Evolutionary conservation across 2,329 filamentous ascomycete species (phyloP).

Genomic region (Alternaria ethzedia): DNA sequence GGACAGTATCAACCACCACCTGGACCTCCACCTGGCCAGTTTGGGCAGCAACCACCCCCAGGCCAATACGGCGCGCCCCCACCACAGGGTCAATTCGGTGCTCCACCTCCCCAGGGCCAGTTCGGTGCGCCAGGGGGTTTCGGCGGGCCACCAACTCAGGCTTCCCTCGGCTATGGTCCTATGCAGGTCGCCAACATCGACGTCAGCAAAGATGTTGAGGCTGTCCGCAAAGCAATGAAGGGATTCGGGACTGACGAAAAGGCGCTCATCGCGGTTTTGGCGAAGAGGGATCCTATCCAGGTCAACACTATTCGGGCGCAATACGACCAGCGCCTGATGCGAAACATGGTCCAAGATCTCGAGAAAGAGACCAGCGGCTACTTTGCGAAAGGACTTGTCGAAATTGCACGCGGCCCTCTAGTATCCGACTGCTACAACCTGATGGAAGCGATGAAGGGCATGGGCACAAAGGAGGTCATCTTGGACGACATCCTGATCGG

Average conservation of each 20-base stretch:
- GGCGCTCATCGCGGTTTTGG: conserved; percentile 71
- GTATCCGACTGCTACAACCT: conserved; percentile 75
- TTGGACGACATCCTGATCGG: conserved; percentile 86
- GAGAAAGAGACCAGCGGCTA: conserved; percentile 76
- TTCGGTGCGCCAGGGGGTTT: conserved; percentile 31
- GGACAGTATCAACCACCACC: conserved; percentile 38
- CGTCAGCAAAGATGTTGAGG: conserved; percentile 71
- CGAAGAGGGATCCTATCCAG: conserved; percentile 78
- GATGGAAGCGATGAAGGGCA: conserved; percentile 74
- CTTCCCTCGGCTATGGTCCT: conserved; percentile 74
- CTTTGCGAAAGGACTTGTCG: conserved; percentile 76
- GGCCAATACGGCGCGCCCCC: conserved; percentile 19
- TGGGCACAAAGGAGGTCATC: conserved; percentile 84
- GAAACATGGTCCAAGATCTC: conserved; percentile 76
- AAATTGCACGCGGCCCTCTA: conserved; percentile 79
- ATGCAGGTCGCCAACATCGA: conserved; percentile 67
- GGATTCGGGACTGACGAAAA: conserved; percentile 90
- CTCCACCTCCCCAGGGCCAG: conserved; percentile 44
- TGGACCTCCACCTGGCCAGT: conserved; percentile 26
- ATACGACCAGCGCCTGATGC: conserved; percentile 67
- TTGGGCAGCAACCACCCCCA: conserved; percentile 29
- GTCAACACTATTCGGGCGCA: conserved; percentile 66
- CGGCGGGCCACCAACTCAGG: conserved; percentile 52
- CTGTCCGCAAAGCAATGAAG: conserved; percentile 84
- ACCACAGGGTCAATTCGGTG: conserved; percentile 40